Base-by-base conservation (phyloP, 2,329 filamentous ascomycete genomes). In the Blastomyces percursus region DNA sequence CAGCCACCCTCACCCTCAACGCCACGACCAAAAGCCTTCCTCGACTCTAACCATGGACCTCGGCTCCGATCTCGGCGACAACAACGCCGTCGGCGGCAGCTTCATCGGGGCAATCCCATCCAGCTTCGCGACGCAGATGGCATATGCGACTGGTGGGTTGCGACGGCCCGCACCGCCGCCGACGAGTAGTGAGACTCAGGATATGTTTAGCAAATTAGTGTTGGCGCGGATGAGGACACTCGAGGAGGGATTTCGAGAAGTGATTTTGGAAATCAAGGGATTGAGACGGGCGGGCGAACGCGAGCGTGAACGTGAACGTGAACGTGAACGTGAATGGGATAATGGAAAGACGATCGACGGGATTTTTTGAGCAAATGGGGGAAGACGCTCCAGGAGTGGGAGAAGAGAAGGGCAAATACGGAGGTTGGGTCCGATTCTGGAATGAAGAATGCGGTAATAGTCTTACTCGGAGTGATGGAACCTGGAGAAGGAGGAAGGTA, bases 211-310 rank as follows among this genome's bases (percentile, higher is more conserved):
- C 67, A 84, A 90, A 62, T 82, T 96, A 55, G 88, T 96, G 75
- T 79, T 96, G 55, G 90, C 91, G 9, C 82, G 91, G 42, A 96
- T 96, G 91, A 94, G 94, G 73, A 93, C 88, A 8, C 81, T 97
- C 1, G 92, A 97, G 73, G 91, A 96, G 75, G 88, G 91, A 16
- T 93, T 97, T 73, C 83, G 88, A 2, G 90, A 96, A 64, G 87
- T 96, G n/a, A 84, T 91, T 62, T 85, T 84, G 65, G 90, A 94
- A 73, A 87, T 96, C 73, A 85, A 89, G 65, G 84, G 85, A 60
- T 67, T 77, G 27, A 66, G 76, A 84, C 72, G 84, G 79, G 74
- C 74, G 73, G 66, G 73, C 32, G 62, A 57, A 38, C 27, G 52
- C 14, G 35, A 38, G 38, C n/a, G 55, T 12, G 35, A 56, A 24